These are phyloP conservation scores for Ceratocystiopsis minuta DNA, from an alignment of 2,329 filamentous ascomycete species.

Conservation along the genomic window DNA sequence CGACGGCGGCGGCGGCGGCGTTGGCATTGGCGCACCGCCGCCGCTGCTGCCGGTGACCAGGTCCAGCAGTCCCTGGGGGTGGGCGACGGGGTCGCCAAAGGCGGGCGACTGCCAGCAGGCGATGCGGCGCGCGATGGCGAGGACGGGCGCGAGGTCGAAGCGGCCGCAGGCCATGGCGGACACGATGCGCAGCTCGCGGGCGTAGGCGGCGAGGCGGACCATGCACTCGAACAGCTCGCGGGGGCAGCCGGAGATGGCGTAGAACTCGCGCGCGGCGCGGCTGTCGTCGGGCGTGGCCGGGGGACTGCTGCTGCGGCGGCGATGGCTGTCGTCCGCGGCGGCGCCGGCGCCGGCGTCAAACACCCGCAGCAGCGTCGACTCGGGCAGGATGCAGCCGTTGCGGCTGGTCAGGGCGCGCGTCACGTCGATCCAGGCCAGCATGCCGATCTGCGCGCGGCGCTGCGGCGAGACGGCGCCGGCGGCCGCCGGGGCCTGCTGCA, in stretches of 20 bases:
- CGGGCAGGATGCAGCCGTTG: slow-evolving; percentile 12
- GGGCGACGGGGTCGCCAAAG: slow-evolving; percentile 1
- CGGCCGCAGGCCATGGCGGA: slow-evolving; percentile 15
- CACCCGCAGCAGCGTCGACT: slow-evolving; percentile 8
- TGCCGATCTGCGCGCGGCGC: slow-evolving; percentile 13
- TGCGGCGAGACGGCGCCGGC: neutral
- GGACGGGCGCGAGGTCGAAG: slow-evolving; percentile 12
- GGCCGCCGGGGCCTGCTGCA: neutral
- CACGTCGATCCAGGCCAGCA: slow-evolving; percentile 19
- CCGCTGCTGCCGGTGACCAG: no score
- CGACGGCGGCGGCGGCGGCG: no score
- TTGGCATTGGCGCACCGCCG: no score
- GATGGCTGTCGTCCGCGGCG: no score
- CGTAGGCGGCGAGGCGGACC: slow-evolving; percentile 14
- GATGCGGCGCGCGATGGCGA: slow-evolving; percentile 10
- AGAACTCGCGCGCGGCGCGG: slow-evolving; percentile 14
- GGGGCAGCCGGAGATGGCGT: slow-evolving; percentile 17
- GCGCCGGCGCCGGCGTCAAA: neutral
- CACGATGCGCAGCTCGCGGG: slow-evolving; percentile 14
- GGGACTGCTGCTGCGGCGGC: no score
- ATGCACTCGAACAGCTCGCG: slow-evolving; percentile 13
- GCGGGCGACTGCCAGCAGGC: slow-evolving; percentile 7
- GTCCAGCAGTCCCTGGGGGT: neutral
- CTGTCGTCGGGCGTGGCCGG: no score
- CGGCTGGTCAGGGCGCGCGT: slow-evolving; percentile 17